Conservation (phyloP, 2,329 filamentous ascomycete genomes). For the Fusarium brevicatenulatum region DNA sequence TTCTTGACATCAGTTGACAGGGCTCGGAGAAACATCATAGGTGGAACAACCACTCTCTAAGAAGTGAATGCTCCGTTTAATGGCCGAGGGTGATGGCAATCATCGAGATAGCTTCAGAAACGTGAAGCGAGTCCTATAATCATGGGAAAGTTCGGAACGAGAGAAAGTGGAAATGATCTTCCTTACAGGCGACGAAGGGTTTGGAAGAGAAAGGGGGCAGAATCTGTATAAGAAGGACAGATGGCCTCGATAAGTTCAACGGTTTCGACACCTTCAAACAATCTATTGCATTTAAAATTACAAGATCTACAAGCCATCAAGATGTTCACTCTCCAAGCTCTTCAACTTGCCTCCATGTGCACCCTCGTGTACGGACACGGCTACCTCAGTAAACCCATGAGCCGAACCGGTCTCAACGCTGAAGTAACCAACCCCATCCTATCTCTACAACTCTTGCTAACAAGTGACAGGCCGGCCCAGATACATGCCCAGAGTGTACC, state of each 20-base stretch:
- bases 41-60: background rate
- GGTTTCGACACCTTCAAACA: background rate
- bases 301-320: background rate
- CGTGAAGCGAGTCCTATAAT: rapidly evolving
- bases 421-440: background rate
- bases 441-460: rapidly evolving
- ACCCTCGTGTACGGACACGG: conserved; percentile 10
- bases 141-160: rapidly evolving
- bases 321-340: background rate
- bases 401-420: conserved; percentile 31
- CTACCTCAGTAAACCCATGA: conserved; percentile 33
- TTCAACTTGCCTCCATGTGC: conserved; percentile 9
- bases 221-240: background rate
- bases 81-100: background rate
- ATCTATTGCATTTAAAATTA: rapidly evolving
- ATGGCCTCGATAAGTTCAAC: rapidly evolving
- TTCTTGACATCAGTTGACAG: background rate
- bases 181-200: rapidly evolving
- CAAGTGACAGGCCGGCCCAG: conserved; percentile 53
- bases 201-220: rapidly evolving
- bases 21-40: background rate
- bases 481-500: conserved; percentile 64
- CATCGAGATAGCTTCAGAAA: background rate
- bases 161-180: background rate
- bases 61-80: background rate